These are phyloP conservation scores for Xylaria telfairii DNA, from an alignment of 495 filamentous ascomycete species.

Conservation along the genomic window DNA sequence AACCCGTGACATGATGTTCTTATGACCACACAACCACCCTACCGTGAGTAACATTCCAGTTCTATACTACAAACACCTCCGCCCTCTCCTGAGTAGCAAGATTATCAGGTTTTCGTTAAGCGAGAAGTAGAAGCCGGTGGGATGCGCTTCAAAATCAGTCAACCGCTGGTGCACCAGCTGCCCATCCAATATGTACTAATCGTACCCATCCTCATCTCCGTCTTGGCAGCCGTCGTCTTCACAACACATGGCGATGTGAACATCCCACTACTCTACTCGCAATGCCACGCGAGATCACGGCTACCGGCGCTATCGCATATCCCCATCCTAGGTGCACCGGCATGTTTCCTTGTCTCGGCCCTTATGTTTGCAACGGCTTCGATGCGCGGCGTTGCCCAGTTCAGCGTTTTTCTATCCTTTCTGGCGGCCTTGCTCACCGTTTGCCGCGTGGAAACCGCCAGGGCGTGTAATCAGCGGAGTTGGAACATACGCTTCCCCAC, in stretches of 20 bases:
- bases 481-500: conserved; percentile 45
- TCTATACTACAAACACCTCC: neutral
- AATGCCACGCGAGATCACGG: conserved; percentile 49
- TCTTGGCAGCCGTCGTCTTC: conserved; percentile 37
- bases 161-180: conserved; percentile 35
- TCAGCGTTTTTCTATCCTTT: conserved; percentile 40
- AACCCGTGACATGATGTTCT: neutral
- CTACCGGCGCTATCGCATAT: conserved; percentile 41
- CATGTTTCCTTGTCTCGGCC: conserved; percentile 49
- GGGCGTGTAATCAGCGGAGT: conserved; percentile 43
- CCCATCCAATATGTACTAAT: conserved; percentile 40
- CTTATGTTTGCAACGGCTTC: conserved; percentile 41
- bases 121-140: neutral
- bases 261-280: conserved; percentile 48
- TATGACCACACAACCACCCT: neutral
- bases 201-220: conserved; percentile 39
- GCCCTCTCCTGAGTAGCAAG: neutral
- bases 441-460: conserved; percentile 45
- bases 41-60: neutral
- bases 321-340: conserved; percentile 43
- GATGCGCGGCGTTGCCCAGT: conserved; percentile 32
- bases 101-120: neutral
- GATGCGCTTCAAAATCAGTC: conserved; percentile 16
- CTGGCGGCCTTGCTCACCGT: conserved; percentile 45
- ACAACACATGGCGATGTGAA: conserved; percentile 44